Base-by-base conservation (phyloP, 2,329 filamentous ascomycete species). In the Dryadomyces quercivorus region DNA sequence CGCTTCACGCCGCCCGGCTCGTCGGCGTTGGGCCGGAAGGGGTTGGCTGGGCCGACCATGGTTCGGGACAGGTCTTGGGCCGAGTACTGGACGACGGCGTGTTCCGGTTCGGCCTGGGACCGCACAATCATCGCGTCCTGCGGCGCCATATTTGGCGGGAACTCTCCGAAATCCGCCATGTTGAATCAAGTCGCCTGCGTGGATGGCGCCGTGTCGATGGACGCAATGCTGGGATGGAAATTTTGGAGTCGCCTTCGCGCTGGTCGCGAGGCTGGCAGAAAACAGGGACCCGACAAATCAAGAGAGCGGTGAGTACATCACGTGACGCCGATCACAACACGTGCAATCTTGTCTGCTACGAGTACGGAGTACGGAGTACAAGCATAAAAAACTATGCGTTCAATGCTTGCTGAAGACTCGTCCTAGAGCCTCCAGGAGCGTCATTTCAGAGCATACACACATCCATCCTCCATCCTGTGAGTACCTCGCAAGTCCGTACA, bases 11-110 rank as follows among this genome's bases (percentile, higher is more conserved):
- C 53, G 31, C 12, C 16, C n/a, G 40, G 21, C 10, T 1, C n/a
- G n/a, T 34, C 21, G 2, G 2, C 47, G 8, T n/a, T 18, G 5
- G 82, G 66, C 65, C 81, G 83, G 69, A 88, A 92, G 1, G 88
- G 88, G 64, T 92, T 92, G 22, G 76, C 70, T 40, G 88, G 88
- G 0, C 88, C 88, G 57, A 83, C 69, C 9, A 73, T 71, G 1
- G 85, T 80, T 56, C 82, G 78, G 49, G 81, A 77, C 44, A 92
- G 73, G 62, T 88, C 83, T 61, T 87, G 82, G 61, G 84, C 86
- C n/a, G 84, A 84, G 65, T 85, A 85, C 34, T 75, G 73, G 8
- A 80, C 77, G 22, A 84, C 77, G 20, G 77, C 78, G 62, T 85
- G 82, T 57, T 82, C 75, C 38, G 76, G 72, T 53, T 71, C 71